Percentiles rank a stretch among this genome's conserved stretches.
Conservation (phyloP, 495 filamentous ascomycete genomes). For the Penicillium paradoxum region DNA sequence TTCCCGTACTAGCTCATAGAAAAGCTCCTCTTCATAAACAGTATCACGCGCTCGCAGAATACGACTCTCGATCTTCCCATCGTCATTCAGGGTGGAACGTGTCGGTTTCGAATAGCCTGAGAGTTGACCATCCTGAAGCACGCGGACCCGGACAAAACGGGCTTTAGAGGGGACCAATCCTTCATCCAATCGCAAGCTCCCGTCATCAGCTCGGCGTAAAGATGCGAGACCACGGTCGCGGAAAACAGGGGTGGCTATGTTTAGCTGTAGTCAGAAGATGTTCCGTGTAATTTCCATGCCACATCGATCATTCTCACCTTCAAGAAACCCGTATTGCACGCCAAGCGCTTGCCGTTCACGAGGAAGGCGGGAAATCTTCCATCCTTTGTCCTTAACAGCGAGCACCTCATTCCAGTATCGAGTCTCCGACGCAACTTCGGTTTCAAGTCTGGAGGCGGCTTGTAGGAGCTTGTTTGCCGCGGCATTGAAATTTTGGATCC, state of each 20-base stretch:
- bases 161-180: constrained; percentile 53
- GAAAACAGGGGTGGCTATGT: constrained; percentile 63
- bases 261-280: background rate
- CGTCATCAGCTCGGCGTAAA: constrained; percentile 67
- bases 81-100: constrained; percentile 25
- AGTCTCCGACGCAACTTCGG: constrained; percentile 70
- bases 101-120: constrained; percentile 38
- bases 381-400: constrained; percentile 73
- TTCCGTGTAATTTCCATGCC: background rate
- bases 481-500: constrained; percentile 66
- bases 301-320: constrained; percentile 42
- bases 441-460: constrained; percentile 65
- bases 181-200: constrained; percentile 67
- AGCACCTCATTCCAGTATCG: constrained; percentile 87
- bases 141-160: constrained; percentile 59
- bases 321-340: constrained; percentile 84
- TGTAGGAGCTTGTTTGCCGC: constrained; percentile 71
- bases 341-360: constrained; percentile 68
- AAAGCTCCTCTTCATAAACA: constrained; percentile 88
- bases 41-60: constrained; percentile 83
- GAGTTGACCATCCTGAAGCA: constrained; percentile 39
- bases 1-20: constrained; percentile 83
- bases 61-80: constrained; percentile 51
- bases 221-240: constrained; percentile 72
- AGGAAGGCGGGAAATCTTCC: constrained; percentile 72